Evolutionary conservation across 2,329 filamentous ascomycete genomes (phyloP).

Genomic region (Capronia epimyces): DNA sequence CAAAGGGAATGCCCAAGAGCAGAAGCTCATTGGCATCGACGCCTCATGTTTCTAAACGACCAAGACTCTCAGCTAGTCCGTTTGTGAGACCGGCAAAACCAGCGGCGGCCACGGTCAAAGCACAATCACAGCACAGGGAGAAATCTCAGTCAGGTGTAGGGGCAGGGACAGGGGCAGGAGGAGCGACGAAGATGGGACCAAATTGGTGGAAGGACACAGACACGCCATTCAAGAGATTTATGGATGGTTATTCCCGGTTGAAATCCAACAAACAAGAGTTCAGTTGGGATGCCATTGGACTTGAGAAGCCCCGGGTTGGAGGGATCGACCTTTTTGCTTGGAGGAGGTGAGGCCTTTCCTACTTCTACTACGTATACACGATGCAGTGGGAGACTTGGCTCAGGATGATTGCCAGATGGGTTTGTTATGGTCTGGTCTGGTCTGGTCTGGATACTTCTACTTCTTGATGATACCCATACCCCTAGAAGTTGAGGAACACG

Average conservation of each 20-base stretch:
- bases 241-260: neutral
- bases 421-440: too few relatives aligned
- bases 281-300: neutral
- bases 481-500: too few relatives aligned
- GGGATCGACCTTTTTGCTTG: slow-evolving; percentile 8
- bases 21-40: neutral
- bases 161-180: too few relatives aligned
- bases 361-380: neutral
- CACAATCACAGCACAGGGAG: neutral
- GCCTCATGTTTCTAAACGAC: neutral
- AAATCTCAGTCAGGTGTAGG: too few relatives aligned
- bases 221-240: slow-evolving; percentile 6
- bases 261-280: neutral
- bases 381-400: too few relatives aligned
- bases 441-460: too few relatives aligned
- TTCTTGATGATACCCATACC: too few relatives aligned
- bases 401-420: too few relatives aligned
- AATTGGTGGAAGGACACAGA: neutral
- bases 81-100: neutral
- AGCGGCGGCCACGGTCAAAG: neutral
- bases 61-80: neutral
- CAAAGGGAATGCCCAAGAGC: neutral
- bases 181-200: neutral
- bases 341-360: neutral
- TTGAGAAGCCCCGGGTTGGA: neutral